Evolutionary conservation across 331 rosid species (phyloP).

Genomic region (Malus hybrid): DNA sequence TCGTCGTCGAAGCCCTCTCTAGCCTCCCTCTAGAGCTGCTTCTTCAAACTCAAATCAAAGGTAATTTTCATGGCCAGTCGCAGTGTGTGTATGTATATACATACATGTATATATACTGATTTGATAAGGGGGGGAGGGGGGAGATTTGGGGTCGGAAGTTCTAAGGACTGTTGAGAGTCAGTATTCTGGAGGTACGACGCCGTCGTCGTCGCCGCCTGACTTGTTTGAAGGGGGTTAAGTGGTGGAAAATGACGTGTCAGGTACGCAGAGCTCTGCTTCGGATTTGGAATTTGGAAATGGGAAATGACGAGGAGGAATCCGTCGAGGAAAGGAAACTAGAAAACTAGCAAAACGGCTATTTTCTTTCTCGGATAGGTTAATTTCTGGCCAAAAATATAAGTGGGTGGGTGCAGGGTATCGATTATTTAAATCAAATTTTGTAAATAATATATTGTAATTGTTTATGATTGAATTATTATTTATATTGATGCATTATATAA

Average conservation of each 20-base stretch:
- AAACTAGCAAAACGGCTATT: neutral
- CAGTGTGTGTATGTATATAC: neutral
- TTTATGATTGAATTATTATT: no score
- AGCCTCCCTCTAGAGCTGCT: neutral
- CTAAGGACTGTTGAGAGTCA: neutral
- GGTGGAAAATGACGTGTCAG: neutral
- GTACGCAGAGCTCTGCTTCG: neutral
- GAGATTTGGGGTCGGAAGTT: neutral
- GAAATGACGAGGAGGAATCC: neutral
- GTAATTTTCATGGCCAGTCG: slow-evolving; percentile 7
- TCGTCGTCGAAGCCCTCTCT: slow-evolving; percentile 21
- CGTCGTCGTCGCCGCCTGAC: neutral
- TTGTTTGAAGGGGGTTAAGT: slow-evolving; percentile 14
- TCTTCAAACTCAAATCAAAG: slow-evolving; percentile 1
- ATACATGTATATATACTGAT: neutral
- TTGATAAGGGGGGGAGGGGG: neutral
- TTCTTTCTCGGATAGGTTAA: neutral
- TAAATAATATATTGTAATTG: no score
- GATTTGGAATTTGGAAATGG: neutral
- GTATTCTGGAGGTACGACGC: neutral
- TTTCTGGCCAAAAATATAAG: neutral
- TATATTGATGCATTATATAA: no score
- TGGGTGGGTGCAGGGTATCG: no score
- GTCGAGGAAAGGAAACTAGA: neutral
- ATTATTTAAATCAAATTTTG: no score